A percentile compares a stretch with the other conserved stretches of the same genome.
Conservation (phyloP, 1,284 basidiomycete species). For the Malassezia equina region DNA sequence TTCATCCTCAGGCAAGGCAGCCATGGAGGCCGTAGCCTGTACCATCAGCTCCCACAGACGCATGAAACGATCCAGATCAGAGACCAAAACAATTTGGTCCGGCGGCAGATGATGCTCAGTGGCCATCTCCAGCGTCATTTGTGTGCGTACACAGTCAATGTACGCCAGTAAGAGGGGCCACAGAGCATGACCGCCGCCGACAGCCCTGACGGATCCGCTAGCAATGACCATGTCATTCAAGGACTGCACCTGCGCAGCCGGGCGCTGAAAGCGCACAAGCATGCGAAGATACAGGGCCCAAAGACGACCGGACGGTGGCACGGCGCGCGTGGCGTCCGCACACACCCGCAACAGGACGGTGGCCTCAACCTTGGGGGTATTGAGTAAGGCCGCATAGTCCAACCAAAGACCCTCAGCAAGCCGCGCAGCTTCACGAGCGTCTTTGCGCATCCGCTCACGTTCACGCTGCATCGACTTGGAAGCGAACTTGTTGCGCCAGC, state of each 20-base stretch:
- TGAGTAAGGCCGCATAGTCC: conserved; percentile 23
- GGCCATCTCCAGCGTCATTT: conserved; percentile 21
- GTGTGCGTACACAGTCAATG: conserved; percentile 39
- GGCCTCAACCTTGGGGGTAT: conserved; percentile 16
- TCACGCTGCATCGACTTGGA: conserved; percentile 16
- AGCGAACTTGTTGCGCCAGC: background rate
- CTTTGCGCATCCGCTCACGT: conserved; percentile 18
- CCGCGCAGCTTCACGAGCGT: conserved; percentile 12
- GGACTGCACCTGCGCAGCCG: conserved; percentile 28
- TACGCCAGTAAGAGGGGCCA: conserved; percentile 31
- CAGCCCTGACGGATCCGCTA: conserved; percentile 16
- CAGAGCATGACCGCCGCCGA: conserved; percentile 16
- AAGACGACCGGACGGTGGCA: conserved; percentile 25
- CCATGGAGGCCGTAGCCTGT: conserved; percentile 21
- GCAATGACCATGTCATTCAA: conserved; percentile 21
- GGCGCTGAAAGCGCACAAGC: conserved; percentile 22
- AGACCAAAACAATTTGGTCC: conserved; percentile 20
- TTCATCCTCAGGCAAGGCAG: conserved; percentile 11
- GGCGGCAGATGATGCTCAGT: conserved; percentile 12
- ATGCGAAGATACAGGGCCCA: conserved; percentile 30
- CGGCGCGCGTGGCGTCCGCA: conserved; percentile 18
- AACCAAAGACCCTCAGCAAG: conserved; percentile 32
- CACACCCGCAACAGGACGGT: conserved; percentile 24
- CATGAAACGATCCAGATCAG: conserved; percentile 34
- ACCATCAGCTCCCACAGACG: conserved; percentile 32